phyloP scores from a whole-genome alignment of 331 rosid species.

The Malus hybrid region DNA sequence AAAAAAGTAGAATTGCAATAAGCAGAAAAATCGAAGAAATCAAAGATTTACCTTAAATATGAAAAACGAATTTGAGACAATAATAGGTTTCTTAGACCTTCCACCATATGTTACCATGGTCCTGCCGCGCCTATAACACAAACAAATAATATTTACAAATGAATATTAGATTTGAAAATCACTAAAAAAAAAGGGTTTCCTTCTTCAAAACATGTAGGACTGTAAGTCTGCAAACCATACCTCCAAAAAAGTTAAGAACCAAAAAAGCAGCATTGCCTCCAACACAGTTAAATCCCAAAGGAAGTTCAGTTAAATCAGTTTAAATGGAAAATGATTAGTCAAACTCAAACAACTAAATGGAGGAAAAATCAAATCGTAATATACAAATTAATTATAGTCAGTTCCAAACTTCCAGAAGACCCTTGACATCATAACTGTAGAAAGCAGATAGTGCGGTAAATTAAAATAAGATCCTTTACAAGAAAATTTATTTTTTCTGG shows the following conservation, averaged over 20 bases:
- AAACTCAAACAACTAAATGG: not conserved
- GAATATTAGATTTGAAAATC: slow-evolving; percentile 1
- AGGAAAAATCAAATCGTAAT: not conserved
- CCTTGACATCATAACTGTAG: not conserved
- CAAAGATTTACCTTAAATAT: slow-evolving; percentile 63
- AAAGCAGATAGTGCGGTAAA: too few species aligned
- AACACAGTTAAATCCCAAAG: slow-evolving; percentile 80
- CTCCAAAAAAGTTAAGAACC: slow-evolving; percentile 76
- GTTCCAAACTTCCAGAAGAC: not conserved
- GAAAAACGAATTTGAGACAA: slow-evolving; percentile 72
- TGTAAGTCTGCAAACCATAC: slow-evolving; percentile 22
- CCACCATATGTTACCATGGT: slow-evolving; percentile 98
- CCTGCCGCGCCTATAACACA: slow-evolving; percentile 57
- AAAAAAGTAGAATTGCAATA: too few species aligned
- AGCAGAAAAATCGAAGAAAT: not conserved
- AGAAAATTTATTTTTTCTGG: too few species aligned
- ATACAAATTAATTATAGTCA: not conserved
- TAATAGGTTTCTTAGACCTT: slow-evolving; percentile 88
- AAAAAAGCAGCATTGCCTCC: slow-evolving; percentile 87
- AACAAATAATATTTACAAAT: not conserved
- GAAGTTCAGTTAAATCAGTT: slow-evolving; percentile 57
- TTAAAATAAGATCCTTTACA: too few species aligned
- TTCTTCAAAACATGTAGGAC: too few species aligned
- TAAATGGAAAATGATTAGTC: not conserved
- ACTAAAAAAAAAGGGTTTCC: not conserved